Evolutionary conservation across 2,329 filamentous ascomycete species (phyloP).

Genomic region (Colletotrichum lentis): DNA sequence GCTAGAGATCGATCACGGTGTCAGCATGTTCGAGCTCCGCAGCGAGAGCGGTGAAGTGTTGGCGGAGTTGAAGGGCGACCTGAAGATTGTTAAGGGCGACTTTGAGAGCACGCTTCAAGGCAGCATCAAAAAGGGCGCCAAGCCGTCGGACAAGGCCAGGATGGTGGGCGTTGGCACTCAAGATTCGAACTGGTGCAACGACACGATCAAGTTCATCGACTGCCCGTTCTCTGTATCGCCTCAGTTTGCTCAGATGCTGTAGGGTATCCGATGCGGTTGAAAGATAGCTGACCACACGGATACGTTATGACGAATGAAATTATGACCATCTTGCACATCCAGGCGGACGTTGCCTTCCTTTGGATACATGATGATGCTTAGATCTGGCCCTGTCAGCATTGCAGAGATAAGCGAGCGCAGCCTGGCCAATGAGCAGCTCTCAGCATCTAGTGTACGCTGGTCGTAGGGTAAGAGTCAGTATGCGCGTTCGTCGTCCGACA

Average conservation of each 20-base stretch:
- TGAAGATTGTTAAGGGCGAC: slow-evolving; percentile 44
- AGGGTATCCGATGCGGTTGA: neutral
- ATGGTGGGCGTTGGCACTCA: slow-evolving; percentile 43
- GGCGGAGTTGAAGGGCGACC: slow-evolving; percentile 43
- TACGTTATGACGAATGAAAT: slow-evolving; percentile 27
- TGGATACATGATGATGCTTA: slow-evolving; percentile 20
- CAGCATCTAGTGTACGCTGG: neutral
- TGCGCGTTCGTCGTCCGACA: neutral
- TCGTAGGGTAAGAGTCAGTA: neutral
- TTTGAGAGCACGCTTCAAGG: slow-evolving; percentile 45
- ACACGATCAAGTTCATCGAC: slow-evolving; percentile 44
- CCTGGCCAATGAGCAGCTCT: neutral
- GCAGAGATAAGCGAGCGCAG: slow-evolving; percentile 4
- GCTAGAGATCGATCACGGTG: slow-evolving; percentile 46
- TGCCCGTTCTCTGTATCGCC: slow-evolving; percentile 32
- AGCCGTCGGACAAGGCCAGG: slow-evolving; percentile 39
- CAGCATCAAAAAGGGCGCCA: slow-evolving; percentile 32
- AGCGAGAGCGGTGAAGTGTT: slow-evolving; percentile 42
- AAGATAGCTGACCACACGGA: neutral
- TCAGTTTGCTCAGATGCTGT: slow-evolving; percentile 32
- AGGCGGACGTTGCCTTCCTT: neutral
- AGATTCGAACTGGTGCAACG: slow-evolving; percentile 43
- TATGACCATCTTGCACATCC: slow-evolving; percentile 1
- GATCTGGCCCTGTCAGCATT: neutral
- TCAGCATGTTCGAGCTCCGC: slow-evolving; percentile 46